Percentiles rank a stretch among this genome's conserved stretches.
Conservation (phyloP, 2,329 filamentous ascomycete genomes). For the Colletotrichum sp. region DNA sequence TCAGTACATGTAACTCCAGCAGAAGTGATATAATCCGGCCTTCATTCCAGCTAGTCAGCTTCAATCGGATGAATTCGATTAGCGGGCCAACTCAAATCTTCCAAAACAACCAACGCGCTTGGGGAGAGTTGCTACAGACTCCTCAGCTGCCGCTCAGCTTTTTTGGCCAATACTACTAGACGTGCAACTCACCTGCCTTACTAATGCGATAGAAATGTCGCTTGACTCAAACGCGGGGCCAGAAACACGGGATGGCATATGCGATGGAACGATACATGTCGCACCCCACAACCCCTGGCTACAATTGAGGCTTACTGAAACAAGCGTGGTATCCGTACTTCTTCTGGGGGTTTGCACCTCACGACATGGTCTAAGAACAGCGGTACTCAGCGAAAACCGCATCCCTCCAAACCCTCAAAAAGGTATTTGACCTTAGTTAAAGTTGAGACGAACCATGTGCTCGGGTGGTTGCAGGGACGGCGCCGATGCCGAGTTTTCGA, state of each 20-base stretch:
- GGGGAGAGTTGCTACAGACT: background rate
- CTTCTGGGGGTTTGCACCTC: background rate
- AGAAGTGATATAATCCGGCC: background rate
- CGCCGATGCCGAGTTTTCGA: background rate
- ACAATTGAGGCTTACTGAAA: background rate
- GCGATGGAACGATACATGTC: background rate
- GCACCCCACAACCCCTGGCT: background rate
- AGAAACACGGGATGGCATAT: background rate
- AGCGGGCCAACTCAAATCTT: background rate
- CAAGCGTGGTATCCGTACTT: background rate
- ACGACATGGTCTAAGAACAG: background rate
- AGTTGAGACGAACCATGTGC: background rate
- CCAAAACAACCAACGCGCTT: background rate
- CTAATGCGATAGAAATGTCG: background rate
- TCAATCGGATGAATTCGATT: background rate
- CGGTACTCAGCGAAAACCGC: background rate
- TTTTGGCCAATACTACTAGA: background rate
- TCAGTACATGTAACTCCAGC: background rate
- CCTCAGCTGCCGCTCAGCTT: background rate
- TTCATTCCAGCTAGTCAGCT: fast-evolving
- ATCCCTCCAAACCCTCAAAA: background rate
- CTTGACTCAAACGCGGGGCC: background rate
- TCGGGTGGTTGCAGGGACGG: background rate
- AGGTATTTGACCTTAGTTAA: background rate
- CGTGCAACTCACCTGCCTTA: background rate